Base-by-base conservation (phyloP, 495 filamentous ascomycete genomes). In the Hyaloscypha finlandica region DNA sequence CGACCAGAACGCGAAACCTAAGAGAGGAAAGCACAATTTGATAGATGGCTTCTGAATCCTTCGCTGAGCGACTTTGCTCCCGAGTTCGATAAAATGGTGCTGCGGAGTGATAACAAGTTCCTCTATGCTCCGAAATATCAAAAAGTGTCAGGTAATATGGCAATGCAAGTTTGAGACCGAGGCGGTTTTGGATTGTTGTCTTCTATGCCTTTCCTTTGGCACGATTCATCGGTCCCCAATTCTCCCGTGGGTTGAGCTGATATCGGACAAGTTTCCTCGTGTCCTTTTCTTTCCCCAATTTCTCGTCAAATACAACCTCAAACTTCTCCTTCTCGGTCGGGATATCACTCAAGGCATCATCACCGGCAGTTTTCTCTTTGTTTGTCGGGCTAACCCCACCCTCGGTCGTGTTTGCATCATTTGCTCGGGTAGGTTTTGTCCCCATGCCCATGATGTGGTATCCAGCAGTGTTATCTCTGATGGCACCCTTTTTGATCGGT, bases 191-290 rank as follows among this genome's bases (percentile, higher is more conserved):
- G 11, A 20, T 35, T 37, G 9, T 19, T 33, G 35, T 8, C n/a
- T 25, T 25, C 54, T 64, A 61, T 6, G 61, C 56, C 19, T 59
- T 12, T 6, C 79, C 84, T 66, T 84, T 90, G 12, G 94, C 94
- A 57, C 87, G 83, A 70, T 81, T 89, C 87, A 97, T 88, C 0
- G 95, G 95, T 0, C 95, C 95, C 95, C 95, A 99, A 73, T 98
- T 94, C 54, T 90, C 87, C 42, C 88, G 80, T 16, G 95, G 95
- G 74, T 98, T 97, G 32, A 85, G 73, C 79, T 96, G 96, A 76
- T 97, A 99, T 55, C 94, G 81, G 42, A 94, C 85, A 22, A 93
- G 78, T 56, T 88, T 88, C 65, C 83, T 88, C 22, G 81, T 68
- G 30, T 80, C 84, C 39, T 77, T 77, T 63, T 94, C 88, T 66